Evolutionary conservation across 2,329 filamentous ascomycete genomes (phyloP).

Genomic region (Arthrinium phaeospermum): DNA sequence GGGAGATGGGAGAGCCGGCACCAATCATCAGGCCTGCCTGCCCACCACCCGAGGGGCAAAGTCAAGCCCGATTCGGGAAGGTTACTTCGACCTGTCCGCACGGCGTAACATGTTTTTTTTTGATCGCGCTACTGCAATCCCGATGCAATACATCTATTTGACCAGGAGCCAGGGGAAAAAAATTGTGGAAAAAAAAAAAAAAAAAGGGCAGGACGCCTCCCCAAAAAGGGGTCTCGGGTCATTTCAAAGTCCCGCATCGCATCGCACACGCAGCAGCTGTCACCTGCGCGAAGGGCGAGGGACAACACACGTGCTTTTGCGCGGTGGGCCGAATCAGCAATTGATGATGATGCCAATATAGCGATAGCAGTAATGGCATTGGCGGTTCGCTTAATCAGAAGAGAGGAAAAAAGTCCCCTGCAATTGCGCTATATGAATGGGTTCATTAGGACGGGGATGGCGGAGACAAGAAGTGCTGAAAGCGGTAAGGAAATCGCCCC

Average conservation of each 20-base stretch:
- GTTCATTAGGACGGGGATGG: neutral
- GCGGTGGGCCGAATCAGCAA: neutral
- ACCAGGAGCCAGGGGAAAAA: neutral
- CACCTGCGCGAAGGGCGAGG: neutral
- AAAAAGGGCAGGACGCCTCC: neutral
- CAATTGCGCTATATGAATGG: neutral
- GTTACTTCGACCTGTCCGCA: slow-evolving; percentile 3
- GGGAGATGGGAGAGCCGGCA: neutral
- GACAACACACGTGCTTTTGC: neutral
- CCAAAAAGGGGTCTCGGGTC: neutral
- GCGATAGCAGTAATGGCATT: neutral
- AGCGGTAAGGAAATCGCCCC: slow-evolving; percentile 12
- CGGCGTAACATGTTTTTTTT: neutral
- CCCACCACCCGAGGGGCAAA: neutral
- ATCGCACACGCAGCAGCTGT: neutral
- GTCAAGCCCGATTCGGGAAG: neutral
- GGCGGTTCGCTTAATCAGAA: neutral
- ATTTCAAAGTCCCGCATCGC: neutral
- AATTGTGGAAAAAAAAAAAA: neutral
- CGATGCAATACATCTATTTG: neutral
- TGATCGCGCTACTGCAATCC: slow-evolving; percentile 11
- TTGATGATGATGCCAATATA: neutral
- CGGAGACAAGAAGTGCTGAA: neutral
- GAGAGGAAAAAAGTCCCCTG: neutral
- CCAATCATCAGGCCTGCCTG: neutral